These are phyloP conservation scores for Pythium insidiosum DNA, from an alignment of 352 stramenopile genomes.

Conservation along the genomic window DNA sequence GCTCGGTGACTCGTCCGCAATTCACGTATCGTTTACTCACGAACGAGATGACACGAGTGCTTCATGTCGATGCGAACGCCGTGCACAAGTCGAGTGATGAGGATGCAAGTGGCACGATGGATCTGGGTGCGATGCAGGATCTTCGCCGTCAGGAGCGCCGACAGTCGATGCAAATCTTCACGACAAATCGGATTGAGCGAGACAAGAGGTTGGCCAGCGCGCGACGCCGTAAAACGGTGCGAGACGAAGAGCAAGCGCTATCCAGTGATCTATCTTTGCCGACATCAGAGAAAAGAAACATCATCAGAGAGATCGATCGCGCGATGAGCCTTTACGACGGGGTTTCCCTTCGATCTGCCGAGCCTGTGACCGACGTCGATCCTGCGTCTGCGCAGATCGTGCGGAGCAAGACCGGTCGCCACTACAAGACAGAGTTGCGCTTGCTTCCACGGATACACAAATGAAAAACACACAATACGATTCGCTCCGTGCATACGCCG, in stretches of 20 bases:
- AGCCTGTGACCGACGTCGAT: background rate
- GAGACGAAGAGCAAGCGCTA: conserved; percentile 2
- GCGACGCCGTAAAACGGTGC: conserved; percentile 2
- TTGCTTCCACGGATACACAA: conserved; percentile 8
- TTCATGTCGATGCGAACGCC: conserved; percentile 31
- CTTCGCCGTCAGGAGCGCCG: conserved; percentile 8
- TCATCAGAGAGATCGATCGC: background rate
- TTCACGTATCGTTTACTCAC: conserved; percentile 39
- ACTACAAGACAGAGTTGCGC: conserved; percentile 16
- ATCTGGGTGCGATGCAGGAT: conserved; percentile 9
- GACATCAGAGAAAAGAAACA: conserved; percentile 10
- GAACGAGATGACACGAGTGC: conserved; percentile 36
- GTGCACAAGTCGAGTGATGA: conserved; percentile 2
- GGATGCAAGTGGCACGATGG: conserved; percentile 10
- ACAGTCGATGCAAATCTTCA: conserved; percentile 7
- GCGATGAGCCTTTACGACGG: background rate
- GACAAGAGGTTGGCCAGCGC: background rate
- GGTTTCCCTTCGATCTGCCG: conserved; percentile 7
- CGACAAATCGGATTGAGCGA: background rate
- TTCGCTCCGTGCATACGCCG: too few species aligned
- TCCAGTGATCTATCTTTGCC: conserved; percentile 12
- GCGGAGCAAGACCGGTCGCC: conserved; percentile 6
- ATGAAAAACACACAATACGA: too few species aligned
- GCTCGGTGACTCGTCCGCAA: background rate
- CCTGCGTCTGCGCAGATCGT: conserved; percentile 1